Conservation (phyloP, 2,329 filamentous ascomycete genomes). For the Cercospora zeina region DNA sequence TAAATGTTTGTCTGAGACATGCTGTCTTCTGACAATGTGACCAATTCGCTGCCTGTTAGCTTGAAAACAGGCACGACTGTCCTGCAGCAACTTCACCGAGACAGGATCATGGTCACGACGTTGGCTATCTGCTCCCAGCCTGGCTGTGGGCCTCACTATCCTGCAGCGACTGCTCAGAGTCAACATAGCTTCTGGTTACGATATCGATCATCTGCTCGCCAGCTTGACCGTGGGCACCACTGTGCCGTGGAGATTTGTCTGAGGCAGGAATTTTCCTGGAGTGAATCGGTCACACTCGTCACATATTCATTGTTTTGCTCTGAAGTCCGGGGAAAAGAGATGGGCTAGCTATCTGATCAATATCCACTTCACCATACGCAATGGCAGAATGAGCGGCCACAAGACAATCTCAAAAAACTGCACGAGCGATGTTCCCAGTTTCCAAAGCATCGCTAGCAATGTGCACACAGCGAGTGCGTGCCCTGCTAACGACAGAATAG, state of each 20-base stretch:
- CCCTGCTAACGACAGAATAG: constrained; percentile 28
- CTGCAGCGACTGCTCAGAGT: no score
- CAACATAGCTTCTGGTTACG: background rate
- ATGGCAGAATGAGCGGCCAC: constrained; percentile 36
- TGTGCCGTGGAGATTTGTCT: background rate
- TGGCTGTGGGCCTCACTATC: no score
- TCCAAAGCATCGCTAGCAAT: constrained; percentile 33
- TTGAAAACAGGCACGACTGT: no score
- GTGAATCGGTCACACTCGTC: background rate
- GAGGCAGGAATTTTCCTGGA: background rate
- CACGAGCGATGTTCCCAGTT: constrained; percentile 32
- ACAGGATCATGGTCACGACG: no score
- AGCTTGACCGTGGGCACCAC: background rate
- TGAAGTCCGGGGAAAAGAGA: background rate
- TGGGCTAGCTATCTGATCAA: constrained; percentile 5
- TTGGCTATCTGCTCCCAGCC: no score
- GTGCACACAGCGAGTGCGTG: constrained; percentile 33
- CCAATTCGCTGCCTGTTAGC: no score
- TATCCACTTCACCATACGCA: constrained; percentile 34
- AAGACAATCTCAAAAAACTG: constrained; percentile 33
- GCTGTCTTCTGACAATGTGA: background rate
- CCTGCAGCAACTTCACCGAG: no score
- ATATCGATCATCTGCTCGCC: background rate
- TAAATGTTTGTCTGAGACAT: background rate
- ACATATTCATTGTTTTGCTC: background rate